Conservation (phyloP, 176 grass and related monocot species). For the Alopecurus myosuroides region DNA sequence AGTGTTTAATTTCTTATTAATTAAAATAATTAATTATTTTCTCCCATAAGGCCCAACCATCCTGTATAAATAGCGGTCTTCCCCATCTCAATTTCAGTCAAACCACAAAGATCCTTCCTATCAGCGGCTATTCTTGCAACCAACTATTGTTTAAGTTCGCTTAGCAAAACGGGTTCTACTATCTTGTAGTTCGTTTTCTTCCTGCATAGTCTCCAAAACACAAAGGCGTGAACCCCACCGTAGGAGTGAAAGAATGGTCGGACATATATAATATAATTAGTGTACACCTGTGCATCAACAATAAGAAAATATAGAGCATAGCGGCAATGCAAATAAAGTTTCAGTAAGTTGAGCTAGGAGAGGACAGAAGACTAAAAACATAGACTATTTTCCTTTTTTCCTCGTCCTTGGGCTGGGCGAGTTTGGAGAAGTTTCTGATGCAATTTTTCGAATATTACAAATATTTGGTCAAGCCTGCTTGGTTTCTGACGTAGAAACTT, state of each 20-base stretch:
- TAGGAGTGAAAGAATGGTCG: conserved; percentile 40
- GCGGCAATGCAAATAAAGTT: conserved; percentile 19
- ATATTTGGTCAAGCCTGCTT: conserved; percentile 38
- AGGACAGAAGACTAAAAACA: not conserved
- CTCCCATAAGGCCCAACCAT: no score
- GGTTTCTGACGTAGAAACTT: conserved; percentile 76
- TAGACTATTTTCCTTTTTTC: not conserved
- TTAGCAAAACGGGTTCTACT: no score
- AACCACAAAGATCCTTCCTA: no score
- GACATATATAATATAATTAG: conserved; percentile 32
- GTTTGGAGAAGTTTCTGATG: not conserved
- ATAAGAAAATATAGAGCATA: conserved; percentile 12
- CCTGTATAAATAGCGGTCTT: no score
- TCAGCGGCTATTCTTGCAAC: no score
- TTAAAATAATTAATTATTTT: no score
- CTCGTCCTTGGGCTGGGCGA: not conserved
- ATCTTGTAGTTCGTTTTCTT: no score
- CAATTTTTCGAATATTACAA: not conserved
- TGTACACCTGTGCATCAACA: conserved; percentile 20
- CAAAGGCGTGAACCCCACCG: no score
- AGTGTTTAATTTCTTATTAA: no score
- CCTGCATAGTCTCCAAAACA: no score
- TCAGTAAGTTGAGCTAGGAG: not conserved
- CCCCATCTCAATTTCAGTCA: no score
- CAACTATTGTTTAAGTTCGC: no score